Evolutionary conservation across 306 rosid species (phyloP).

Genomic region (Medicago arabica): DNA sequence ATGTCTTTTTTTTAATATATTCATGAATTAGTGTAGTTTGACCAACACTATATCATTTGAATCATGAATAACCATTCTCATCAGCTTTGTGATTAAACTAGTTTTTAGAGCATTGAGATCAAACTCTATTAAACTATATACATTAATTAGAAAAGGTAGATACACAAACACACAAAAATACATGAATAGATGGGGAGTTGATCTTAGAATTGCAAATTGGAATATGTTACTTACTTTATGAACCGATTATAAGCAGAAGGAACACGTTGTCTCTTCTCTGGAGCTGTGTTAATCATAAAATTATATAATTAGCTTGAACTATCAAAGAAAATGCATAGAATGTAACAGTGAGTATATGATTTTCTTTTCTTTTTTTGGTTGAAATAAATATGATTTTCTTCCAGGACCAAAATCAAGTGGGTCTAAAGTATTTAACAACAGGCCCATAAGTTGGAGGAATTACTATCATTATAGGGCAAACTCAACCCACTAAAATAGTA

Average conservation of each 20-base stretch:
- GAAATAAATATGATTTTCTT: conserved; percentile 19
- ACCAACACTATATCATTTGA: too few relatives aligned
- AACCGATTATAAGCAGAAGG: conserved; percentile 96
- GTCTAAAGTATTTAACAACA: conserved; percentile 11
- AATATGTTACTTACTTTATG: conserved; percentile 74
- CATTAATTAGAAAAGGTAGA: too few relatives aligned
- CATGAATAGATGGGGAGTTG: not conserved
- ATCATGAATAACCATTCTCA: not conserved
- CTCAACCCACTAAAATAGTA: conserved; percentile 13
- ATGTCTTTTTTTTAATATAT: not conserved
- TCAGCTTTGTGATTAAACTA: not conserved
- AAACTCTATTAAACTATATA: conserved; percentile 1
- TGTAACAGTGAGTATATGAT: not conserved
- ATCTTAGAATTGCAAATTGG: conserved; percentile 8
- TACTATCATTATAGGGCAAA: conserved; percentile 14
- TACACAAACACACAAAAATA: too few relatives aligned
- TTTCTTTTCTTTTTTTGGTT: not conserved
- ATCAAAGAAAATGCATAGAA: not conserved
- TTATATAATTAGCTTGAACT: conserved; percentile 3
- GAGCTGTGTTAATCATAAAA: conserved; percentile 63
- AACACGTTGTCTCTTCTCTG: conserved; percentile 97
- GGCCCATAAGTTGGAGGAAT: conserved; percentile 27
- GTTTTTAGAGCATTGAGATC: not conserved
- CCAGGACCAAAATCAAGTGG: conserved; percentile 8
- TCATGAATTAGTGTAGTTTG: not conserved